Base-by-base conservation (phyloP, 768 basidiomycete genomes). In the Lactarius sp. region DNA sequence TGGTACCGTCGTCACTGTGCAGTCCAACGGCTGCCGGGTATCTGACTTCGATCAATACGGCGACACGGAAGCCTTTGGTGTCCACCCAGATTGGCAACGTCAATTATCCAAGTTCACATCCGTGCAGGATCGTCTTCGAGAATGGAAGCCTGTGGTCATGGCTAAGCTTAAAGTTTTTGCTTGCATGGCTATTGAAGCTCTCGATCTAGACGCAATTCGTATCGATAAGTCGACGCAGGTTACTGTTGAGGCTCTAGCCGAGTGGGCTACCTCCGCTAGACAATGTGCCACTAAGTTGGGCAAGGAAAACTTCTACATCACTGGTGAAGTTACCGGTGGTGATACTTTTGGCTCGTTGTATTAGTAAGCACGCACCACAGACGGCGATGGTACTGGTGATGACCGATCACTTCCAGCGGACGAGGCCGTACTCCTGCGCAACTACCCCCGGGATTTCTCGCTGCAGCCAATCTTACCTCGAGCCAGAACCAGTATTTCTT, bases 31-130 rank as follows among this genome's bases (percentile, higher is more conserved):
- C n/a, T 97, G 94, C 74, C 78, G 86, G 66, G 73, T 76, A 14
- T 94, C 91, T 18, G 92, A 94, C 65, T 95, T 96, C 69, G 94
- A 97, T 75, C 94, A 96, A 65, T 97, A 90, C 69, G 94, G 94
- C 66, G 94, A 97, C 76, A 92, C 92, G 84, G 94, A 97, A 74
- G 94, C 94, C 66, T 96, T 96, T 72, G 94, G 94, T 87, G 94
- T 96, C 33, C 90, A 92, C 75, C 91, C 90, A 52, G 88, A 92
- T 76, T 94, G 86, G 90, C 84, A 96, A 71, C 94, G 94, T 81
- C 90, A 97, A 73, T 78, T 97, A 22, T 85, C 92, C 68, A 97
- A 95, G 72, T 96, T 95, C 74, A 92, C 94, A 44, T 95, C 94
- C 61, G 94, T 96, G 3, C 94, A 97, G 72, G 94, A 97, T 73